Evolutionary conservation across 345 rosid genomes (phyloP).

Genomic region (Eucalyptus guilfoylei): DNA sequence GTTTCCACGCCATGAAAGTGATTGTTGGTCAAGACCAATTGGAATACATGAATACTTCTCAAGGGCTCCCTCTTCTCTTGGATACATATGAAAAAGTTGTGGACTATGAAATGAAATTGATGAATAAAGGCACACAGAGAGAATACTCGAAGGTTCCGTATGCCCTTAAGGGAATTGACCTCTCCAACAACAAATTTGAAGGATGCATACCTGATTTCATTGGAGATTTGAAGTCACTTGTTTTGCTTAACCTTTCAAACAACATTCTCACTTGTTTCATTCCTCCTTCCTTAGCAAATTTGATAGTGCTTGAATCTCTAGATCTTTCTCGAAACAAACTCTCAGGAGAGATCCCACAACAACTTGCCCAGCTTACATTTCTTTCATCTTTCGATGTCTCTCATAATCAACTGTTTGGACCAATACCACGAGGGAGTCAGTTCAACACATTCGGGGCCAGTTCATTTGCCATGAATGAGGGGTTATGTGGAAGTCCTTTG

Average conservation of each 20-base stretch:
- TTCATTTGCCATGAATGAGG: neutral
- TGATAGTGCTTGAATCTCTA: neutral
- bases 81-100: rapidly evolving
- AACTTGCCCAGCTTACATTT: neutral
- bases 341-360: neutral
- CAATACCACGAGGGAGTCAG: neutral
- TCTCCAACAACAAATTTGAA: neutral
- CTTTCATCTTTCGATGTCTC: neutral
- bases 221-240: neutral
- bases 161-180: neutral
- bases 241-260: neutral
- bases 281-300: neutral
- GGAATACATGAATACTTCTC: neutral
- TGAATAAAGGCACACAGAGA: neutral
- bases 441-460: neutral
- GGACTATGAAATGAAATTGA: neutral
- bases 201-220: neutral
- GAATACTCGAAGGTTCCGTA: neutral
- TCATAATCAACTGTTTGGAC: neutral
- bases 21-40: neutral
- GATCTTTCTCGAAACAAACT: neutral
- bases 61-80: rapidly evolving
- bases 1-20: neutral
- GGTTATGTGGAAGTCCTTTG: neutral
- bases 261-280: neutral